phyloP scores from a whole-genome alignment of 116 monocot genomes.

The Papilionanthe hybrid region DNA sequence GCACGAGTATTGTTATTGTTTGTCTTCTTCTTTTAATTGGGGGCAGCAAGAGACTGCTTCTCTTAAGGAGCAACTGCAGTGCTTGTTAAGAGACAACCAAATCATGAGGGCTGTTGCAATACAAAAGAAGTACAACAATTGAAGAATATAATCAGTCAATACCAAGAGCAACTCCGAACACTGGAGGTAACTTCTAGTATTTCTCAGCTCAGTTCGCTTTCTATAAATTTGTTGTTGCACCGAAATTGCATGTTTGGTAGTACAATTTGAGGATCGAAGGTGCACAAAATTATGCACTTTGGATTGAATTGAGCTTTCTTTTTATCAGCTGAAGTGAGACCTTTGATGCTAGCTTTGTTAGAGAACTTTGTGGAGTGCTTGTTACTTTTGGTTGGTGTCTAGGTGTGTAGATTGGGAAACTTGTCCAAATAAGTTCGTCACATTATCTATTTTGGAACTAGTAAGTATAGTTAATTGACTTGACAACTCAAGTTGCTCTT shows the following conservation, averaged over 20 bases:
- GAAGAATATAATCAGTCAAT: conserved; percentile 59
- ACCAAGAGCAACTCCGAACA: conserved; percentile 65
- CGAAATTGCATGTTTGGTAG: background rate
- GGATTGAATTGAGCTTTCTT: background rate
- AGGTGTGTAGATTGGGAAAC: too few relatives aligned
- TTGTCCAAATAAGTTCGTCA: too few relatives aligned
- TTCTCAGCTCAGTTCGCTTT: background rate
- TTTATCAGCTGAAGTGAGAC: background rate
- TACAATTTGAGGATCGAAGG: background rate
- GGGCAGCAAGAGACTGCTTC: conserved; percentile 47
- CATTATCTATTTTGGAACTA: too few relatives aligned
- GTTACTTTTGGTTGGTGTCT: too few relatives aligned
- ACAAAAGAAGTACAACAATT: conserved; percentile 70
- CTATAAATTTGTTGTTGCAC: background rate
- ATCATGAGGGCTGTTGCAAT: conserved; percentile 73
- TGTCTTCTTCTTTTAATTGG: background rate
- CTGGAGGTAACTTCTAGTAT: conserved; percentile 46
- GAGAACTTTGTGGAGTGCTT: background rate
- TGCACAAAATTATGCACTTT: background rate
- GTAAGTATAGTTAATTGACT: too few relatives aligned
- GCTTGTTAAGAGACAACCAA: conserved; percentile 60
- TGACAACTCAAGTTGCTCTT: too few relatives aligned
- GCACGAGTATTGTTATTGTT: background rate
- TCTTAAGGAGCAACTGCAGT: too few relatives aligned
- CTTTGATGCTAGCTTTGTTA: background rate